phyloP scores from a whole-genome alignment of 2,329 filamentous ascomycete genomes.

The Bimuria novae-zelandiae region DNA sequence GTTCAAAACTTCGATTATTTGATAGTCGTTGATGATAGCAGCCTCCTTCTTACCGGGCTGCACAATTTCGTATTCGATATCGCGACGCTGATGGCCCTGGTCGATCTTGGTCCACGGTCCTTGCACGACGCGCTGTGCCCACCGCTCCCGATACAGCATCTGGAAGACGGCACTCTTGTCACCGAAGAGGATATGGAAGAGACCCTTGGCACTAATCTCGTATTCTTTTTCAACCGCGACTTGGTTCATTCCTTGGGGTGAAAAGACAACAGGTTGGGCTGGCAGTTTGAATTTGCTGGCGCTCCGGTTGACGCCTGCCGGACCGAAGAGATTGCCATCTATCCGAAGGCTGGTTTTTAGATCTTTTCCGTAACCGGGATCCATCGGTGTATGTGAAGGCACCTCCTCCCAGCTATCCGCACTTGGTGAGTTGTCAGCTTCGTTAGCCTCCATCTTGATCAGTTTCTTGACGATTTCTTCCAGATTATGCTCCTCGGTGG shows the following conservation, averaged over 20 bases:
- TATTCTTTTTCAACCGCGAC: constrained; percentile 80
- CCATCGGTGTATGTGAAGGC: constrained; percentile 62
- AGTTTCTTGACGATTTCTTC: constrained; percentile 73
- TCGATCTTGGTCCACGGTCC: constrained; percentile 80
- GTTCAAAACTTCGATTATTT: constrained; percentile 74
- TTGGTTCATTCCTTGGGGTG: constrained; percentile 78
- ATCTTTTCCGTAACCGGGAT: constrained; percentile 58
- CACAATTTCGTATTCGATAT: constrained; percentile 81
- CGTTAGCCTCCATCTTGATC: constrained; percentile 71
- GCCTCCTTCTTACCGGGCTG: constrained; percentile 38
- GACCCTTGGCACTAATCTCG: constrained; percentile 87
- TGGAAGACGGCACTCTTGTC: constrained; percentile 96
- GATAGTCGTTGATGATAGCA: constrained; percentile 72
- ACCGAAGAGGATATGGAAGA: constrained; percentile 95
- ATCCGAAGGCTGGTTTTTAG: constrained; percentile 63
- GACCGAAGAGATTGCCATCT: constrained; percentile 63
- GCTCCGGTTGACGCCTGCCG: constrained; percentile 49
- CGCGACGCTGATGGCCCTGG: constrained; percentile 71
- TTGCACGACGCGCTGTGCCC: constrained; percentile 67
- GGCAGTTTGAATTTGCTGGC: constrained; percentile 80
- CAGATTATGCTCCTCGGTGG: constrained; percentile 71
- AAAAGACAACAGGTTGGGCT: constrained; percentile 77
- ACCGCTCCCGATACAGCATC: constrained; percentile 76
- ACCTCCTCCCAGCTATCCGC: constrained; percentile 92
- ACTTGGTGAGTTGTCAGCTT: constrained; percentile 65